phyloP scores from a whole-genome alignment of 768 basidiomycete genomes.

The Hydnomerulius pinastri region DNA sequence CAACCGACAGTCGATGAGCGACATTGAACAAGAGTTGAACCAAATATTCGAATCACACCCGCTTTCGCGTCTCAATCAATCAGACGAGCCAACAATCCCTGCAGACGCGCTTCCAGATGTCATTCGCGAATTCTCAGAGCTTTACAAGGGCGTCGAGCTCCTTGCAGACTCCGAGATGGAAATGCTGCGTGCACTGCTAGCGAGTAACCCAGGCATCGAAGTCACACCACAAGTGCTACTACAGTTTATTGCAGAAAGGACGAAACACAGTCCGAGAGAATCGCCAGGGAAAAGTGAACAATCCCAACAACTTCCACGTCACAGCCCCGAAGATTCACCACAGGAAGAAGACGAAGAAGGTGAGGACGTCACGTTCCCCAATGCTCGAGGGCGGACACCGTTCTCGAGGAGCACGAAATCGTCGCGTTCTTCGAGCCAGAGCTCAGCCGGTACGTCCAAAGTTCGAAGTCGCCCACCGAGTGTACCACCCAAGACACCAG shows the following conservation, averaged over 20 bases:
- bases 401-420: conserved; percentile 25
- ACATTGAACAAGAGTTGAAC: conserved; percentile 69
- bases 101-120: conserved; percentile 72
- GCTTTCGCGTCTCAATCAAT: conserved; percentile 55
- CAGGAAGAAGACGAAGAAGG: conserved; percentile 39
- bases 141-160: conserved; percentile 63
- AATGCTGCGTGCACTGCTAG: conserved; percentile 58
- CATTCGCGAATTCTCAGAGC: conserved; percentile 60
- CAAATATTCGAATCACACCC: conserved; percentile 70
- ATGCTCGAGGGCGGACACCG: conserved; percentile 41
- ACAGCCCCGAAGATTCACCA: conserved; percentile 36
- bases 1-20: conserved; percentile 67
- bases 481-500: conserved; percentile 55
- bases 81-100: conserved; percentile 66
- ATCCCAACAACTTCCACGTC: conserved; percentile 14
- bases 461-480: conserved; percentile 55
- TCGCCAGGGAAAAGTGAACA: conserved; percentile 23
- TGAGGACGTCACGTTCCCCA: conserved; percentile 36
- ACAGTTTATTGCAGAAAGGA: conserved; percentile 62
- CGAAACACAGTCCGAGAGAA: conserved; percentile 39
- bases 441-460: conserved; percentile 47
- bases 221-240: conserved; percentile 70
- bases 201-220: conserved; percentile 60
- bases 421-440: conserved; percentile 60
- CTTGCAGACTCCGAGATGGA: conserved; percentile 63